phyloP scores from a whole-genome alignment of 495 filamentous ascomycete species.

The Penicillium tannophilum region DNA sequence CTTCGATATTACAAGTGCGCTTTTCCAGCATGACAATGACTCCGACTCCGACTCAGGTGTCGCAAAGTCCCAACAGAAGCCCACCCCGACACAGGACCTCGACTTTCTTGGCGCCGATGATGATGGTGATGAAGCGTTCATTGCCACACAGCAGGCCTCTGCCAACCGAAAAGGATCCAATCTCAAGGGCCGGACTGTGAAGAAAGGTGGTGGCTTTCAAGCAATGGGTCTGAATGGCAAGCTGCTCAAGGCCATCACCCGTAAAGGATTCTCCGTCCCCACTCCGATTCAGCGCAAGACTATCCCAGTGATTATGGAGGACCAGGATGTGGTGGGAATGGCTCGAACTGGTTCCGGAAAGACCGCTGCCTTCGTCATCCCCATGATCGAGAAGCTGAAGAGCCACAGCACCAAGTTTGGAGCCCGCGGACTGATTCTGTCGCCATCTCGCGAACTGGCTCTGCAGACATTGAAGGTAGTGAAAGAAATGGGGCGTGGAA shows the following conservation, averaged over 20 bases:
- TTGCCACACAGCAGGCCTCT: conserved; percentile 79
- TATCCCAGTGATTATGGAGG: conserved; percentile 85
- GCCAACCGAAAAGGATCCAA: conserved; percentile 82
- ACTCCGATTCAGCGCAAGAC: conserved; percentile 98
- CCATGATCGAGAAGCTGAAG: conserved; percentile 94
- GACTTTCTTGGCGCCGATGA: conserved; percentile 56
- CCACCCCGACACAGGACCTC: conserved; percentile 38
- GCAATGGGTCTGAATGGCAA: conserved; percentile 88
- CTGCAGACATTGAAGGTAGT: conserved; percentile 95
- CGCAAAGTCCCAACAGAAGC: conserved; percentile 33
- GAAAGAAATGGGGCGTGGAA: conserved; percentile 88
- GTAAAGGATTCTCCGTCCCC: conserved; percentile 92
- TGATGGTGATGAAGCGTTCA: conserved; percentile 82
- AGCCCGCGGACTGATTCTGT: conserved; percentile 80
- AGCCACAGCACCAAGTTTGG: conserved; percentile 85
- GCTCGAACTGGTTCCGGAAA: conserved; percentile 96
- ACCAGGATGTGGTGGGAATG: conserved; percentile 95
- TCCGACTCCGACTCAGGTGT: conserved; percentile 43
- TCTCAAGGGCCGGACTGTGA: conserved; percentile 80
- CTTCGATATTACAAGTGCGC: conserved; percentile 79
- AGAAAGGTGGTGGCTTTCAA: conserved; percentile 96
- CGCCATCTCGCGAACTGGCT: conserved; percentile 89
- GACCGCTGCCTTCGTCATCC: conserved; percentile 95
- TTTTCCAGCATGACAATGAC: conserved; percentile 66
- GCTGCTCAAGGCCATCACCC: conserved; percentile 83